Base-by-base conservation (phyloP, 106 monocot species). In the Dendrobium chrysotoxum region DNA sequence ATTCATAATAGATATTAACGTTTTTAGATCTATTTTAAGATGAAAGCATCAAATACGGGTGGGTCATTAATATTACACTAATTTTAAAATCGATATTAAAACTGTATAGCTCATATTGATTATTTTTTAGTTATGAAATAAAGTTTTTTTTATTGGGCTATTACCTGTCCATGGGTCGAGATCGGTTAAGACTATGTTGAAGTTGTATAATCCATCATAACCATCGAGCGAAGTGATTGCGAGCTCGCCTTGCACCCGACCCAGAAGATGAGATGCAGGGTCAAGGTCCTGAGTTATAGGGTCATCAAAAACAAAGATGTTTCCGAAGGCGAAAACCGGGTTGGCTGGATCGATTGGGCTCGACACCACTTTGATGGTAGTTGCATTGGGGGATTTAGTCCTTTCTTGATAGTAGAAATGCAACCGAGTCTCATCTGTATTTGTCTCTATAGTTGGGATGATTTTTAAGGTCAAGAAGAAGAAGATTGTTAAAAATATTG, bases 231-330 rank as follows among this genome's bases (percentile, higher is more conserved):
- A 72, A 0, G 82, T 39, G 16, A 67, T 7, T 13, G 28, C 70
- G 30, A 84, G 84, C 28, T 80, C 5, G 17, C 89, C 89, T 55
- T 89, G 86, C 4, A 86, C 88, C 2, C 76, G 46, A 7, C 86
- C 89, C 25, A 86, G 40, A 7, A 77, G 7, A 35, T 28, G 72
- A 10, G 84, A 87, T 2, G 28, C 30, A 30, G 31, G 53, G 65
- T 80, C 58, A 0, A 86, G 86, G 4, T 70, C 79, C 1, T 54
- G 44, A 16, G 89, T 89, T 2, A 89, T 64, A 21, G 80, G 82
- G 84, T 89, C 80, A 42, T 89, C 89, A 11, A 84, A 82, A 50
- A 89, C 58, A 23, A 86, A 11, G 1, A 86, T 13, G 18, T 39
- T 23, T 50, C 89, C 89, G 84, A 89, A 84, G 7, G 12, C 9